A percentile compares a stretch with the other conserved stretches of the same genome.
Conservation (phyloP, 1,139 yeast genomes). For the Taphrina sp. region DNA sequence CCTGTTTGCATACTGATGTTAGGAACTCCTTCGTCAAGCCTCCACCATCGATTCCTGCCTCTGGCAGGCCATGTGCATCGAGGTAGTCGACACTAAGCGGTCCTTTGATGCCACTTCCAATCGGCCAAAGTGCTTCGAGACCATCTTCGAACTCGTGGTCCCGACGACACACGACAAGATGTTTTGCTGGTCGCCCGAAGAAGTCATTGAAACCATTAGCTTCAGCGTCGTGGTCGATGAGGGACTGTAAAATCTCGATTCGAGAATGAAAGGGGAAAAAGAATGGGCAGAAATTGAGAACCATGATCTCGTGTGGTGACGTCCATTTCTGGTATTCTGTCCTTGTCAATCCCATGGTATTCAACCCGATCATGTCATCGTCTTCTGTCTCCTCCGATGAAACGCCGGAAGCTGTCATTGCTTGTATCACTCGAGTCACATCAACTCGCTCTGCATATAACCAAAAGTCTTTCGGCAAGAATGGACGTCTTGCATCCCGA, state of each 20-base stretch:
- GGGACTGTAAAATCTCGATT: slow-evolving; percentile 66
- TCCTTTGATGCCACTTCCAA: slow-evolving; percentile 57
- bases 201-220: slow-evolving; percentile 35
- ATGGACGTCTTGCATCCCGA: slow-evolving; percentile 64
- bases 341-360: no score
- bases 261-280: slow-evolving; percentile 73
- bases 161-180: slow-evolving; percentile 62
- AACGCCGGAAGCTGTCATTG: slow-evolving; percentile 41
- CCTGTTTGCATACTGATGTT: slow-evolving; percentile 68
- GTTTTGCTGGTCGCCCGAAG: slow-evolving; percentile 39
- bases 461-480: slow-evolving; percentile 63
- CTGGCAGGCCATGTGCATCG: slow-evolving; percentile 70
- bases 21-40: slow-evolving; percentile 91
- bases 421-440: slow-evolving; percentile 40
- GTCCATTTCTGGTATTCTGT: no score
- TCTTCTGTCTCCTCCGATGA: slow-evolving; percentile 46
- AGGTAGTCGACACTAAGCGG: slow-evolving; percentile 63
- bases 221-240: slow-evolving; percentile 56
- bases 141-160: slow-evolving; percentile 74
- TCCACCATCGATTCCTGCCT: slow-evolving; percentile 95
- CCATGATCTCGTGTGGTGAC: slow-evolving; percentile 46
- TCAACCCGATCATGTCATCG: slow-evolving; percentile 32
- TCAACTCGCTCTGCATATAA: slow-evolving; percentile 43
- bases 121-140: slow-evolving; percentile 53
- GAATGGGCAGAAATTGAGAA: slow-evolving; percentile 69